Evolutionary conservation across 2,329 filamentous ascomycete species (phyloP).

Genomic region (Phaeophleospora eucalypticola): DNA sequence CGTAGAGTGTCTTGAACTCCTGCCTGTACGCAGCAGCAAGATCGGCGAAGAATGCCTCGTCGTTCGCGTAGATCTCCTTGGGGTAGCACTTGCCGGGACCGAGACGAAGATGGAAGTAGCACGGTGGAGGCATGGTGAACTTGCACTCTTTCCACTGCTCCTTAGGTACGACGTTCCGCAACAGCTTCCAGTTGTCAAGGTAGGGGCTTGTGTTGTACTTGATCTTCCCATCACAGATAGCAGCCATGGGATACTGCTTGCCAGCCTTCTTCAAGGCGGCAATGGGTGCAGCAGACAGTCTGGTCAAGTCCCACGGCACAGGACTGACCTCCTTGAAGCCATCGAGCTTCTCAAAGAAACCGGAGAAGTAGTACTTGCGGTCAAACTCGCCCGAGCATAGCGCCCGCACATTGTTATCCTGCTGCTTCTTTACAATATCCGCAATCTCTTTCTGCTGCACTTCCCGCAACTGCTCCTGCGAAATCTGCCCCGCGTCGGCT

Average conservation of each 20-base stretch:
- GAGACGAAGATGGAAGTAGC: constrained; percentile 37
- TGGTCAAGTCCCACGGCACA: constrained; percentile 35
- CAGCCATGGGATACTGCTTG: constrained; percentile 38
- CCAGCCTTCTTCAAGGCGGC: constrained; percentile 36
- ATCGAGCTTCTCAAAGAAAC: constrained; percentile 38
- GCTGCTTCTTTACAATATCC: constrained; percentile 62
- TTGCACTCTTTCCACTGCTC: constrained; percentile 35
- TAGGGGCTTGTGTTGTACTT: constrained; percentile 33
- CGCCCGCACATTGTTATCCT: constrained; percentile 58
- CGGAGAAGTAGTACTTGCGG: constrained; percentile 37
- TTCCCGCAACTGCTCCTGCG: constrained; percentile 53
- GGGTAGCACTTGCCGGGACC: constrained; percentile 35
- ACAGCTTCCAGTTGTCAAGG: constrained; percentile 35
- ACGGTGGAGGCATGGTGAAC: constrained; percentile 38
- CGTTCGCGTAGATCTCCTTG: constrained; percentile 31
- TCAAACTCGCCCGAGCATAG: constrained; percentile 68
- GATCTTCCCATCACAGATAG: constrained; percentile 36
- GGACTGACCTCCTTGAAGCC: constrained; percentile 36
- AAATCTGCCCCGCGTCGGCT: constrained; percentile 53
- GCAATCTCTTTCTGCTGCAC: constrained; percentile 64
- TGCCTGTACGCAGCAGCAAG: constrained; percentile 33
- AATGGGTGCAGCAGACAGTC: constrained; percentile 35
- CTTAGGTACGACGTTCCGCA: constrained; percentile 30
- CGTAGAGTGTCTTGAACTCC: constrained; percentile 36
- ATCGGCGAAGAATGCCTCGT: constrained; percentile 36